Base-by-base conservation (phyloP, 1,139 yeast genomes). In the Williopsis jadinii region DNA sequence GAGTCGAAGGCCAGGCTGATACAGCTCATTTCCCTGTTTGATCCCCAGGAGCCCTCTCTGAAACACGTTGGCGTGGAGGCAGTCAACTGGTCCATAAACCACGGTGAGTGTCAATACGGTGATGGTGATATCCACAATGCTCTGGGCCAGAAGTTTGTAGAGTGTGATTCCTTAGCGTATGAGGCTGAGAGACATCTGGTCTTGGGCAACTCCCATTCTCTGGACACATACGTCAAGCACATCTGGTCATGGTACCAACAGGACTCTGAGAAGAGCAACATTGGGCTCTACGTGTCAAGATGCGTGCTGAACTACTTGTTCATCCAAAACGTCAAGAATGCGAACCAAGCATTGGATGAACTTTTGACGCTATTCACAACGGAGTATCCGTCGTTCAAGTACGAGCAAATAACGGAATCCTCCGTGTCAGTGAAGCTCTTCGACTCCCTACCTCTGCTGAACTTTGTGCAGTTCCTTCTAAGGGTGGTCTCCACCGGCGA, bases 71-170 rank as follows among this genome's bases (percentile, higher is more conserved):
- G 85, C 24, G 77, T 79, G 41, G 84, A 77, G 43, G 66, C 78
- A 45, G 67, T 77, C 41, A 71, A 71, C 41, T 90, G 95, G 88
- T 71, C 90, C 0, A 64, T 66, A 37, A 70, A 70, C 39, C 61
- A 60, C 39, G 67, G 77, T 3, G 66, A 64, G 0, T 66, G 63
- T 43, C 75, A 75, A 44, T 75, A 75, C 49, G 96, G 96, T 5
- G 95, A 87, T 55, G 70, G 81, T 6, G 81, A 77, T 38, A 66
- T 92, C 44, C 90, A 86, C 56, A 81, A 81, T 50, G 71, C 82
- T 14, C 71, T 90, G 48, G 97, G 96, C 0, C 61, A 68, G 32
- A 82, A 84, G 54, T 68, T 86, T 39, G 63, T 77, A 10, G 61
- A 60, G 28, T 61, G 61, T 34, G 55, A 58, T 5, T 43, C 42